Conservation (phyloP, 352 stramenopile species). For the Phytopythium aichiense region DNA sequence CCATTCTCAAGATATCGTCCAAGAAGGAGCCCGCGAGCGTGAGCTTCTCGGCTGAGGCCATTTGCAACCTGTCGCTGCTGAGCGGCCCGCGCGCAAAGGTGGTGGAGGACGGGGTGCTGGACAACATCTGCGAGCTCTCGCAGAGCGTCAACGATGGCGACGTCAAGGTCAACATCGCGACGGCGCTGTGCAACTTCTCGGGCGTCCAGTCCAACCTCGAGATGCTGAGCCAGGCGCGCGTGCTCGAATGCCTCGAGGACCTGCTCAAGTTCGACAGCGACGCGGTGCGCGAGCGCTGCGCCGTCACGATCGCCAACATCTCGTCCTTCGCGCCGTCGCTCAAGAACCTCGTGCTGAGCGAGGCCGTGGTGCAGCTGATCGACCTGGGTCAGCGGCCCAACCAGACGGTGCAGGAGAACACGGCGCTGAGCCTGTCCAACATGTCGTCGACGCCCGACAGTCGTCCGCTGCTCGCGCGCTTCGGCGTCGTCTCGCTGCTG, state of each 20-base stretch:
- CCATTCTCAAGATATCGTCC: conserved; percentile 70
- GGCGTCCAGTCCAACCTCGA: conserved; percentile 67
- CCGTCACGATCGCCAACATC: conserved; percentile 73
- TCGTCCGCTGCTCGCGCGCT: conserved; percentile 47
- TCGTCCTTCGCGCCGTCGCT: conserved; percentile 57
- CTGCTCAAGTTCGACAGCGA: conserved; percentile 73
- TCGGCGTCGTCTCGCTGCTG: conserved; percentile 66
- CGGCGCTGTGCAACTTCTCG: conserved; percentile 78
- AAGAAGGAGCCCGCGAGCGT: conserved; percentile 56
- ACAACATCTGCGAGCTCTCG: conserved; percentile 65
- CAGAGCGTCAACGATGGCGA: conserved; percentile 32
- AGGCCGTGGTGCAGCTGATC: conserved; percentile 63
- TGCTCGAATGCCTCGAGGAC: conserved; percentile 72
- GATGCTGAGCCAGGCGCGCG: conserved; percentile 49
- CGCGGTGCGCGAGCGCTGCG: conserved; percentile 60
- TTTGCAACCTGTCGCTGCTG: conserved; percentile 76
- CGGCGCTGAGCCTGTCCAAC: conserved; percentile 67
- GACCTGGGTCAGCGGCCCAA: conserved; percentile 51
- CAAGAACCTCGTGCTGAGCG: conserved; percentile 61
- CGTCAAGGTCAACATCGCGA: conserved; percentile 61
- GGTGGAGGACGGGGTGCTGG: conserved; percentile 73
- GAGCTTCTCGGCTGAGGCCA: conserved; percentile 62
- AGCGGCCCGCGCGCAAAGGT: conserved; percentile 65
- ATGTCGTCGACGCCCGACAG: conserved; percentile 60
- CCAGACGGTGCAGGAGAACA: conserved; percentile 64